Evolutionary conservation across 352 stramenopile species (phyloP).

Genomic region (Phytophthora cryptogea): DNA sequence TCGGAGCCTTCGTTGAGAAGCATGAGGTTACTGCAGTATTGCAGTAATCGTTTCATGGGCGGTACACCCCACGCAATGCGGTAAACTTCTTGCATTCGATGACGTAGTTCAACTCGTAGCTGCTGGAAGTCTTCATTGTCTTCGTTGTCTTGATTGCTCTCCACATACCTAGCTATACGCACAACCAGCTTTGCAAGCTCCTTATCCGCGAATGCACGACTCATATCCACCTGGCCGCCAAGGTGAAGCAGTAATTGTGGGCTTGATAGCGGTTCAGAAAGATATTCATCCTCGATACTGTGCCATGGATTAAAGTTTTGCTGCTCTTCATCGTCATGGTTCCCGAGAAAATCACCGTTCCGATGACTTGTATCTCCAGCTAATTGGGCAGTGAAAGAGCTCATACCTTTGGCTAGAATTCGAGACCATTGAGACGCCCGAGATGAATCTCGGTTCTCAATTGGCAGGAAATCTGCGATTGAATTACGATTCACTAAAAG

Average conservation of each 20-base stretch:
- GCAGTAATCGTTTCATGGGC: slow-evolving; percentile 49
- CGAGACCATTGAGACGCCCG: slow-evolving; percentile 37
- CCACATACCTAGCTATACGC: slow-evolving; percentile 15
- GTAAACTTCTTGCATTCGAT: slow-evolving; percentile 77
- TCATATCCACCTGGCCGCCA: slow-evolving; percentile 67
- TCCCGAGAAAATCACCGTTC: slow-evolving; percentile 53
- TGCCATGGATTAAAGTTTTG: slow-evolving; percentile 73
- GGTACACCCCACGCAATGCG: slow-evolving; percentile 58
- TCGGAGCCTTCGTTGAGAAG: slow-evolving; percentile 60
- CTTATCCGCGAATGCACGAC: slow-evolving; percentile 40
- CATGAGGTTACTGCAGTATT: slow-evolving; percentile 70
- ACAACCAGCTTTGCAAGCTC: slow-evolving; percentile 43
- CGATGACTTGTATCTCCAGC: slow-evolving; percentile 31
- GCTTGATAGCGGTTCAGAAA: slow-evolving; percentile 58
- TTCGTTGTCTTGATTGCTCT: slow-evolving; percentile 16
- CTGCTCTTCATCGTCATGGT: slow-evolving; percentile 32
- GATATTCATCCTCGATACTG: slow-evolving; percentile 45
- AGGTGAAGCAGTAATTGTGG: slow-evolving; percentile 61
- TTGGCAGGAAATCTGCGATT: slow-evolving; percentile 27
- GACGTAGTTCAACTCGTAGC: slow-evolving; percentile 39
- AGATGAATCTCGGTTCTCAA: neutral
- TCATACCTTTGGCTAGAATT: slow-evolving; percentile 42
- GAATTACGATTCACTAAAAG: slow-evolving; percentile 57
- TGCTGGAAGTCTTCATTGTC: slow-evolving; percentile 19
- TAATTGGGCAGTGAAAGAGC: slow-evolving; percentile 40